A percentile compares a stretch with the other conserved stretches of the same genome.
Conservation (phyloP, 176 grass and related monocot species). For the Musa troglodytarum region DNA sequence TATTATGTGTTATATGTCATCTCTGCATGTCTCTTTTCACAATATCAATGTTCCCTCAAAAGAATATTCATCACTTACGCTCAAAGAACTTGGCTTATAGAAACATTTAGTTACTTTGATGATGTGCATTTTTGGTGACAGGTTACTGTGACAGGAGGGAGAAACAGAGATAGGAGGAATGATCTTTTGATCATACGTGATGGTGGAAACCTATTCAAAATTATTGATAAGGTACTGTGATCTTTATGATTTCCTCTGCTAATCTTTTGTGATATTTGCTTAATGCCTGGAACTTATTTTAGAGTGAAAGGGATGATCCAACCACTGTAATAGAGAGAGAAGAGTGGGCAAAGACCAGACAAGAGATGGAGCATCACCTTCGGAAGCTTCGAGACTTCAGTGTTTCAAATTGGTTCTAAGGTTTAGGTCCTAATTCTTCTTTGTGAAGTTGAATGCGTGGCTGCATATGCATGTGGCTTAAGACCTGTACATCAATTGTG, state of each 20-base stretch:
- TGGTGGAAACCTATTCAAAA: conserved; percentile 63
- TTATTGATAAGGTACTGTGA: conserved; percentile 51
- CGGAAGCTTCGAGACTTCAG: conserved; percentile 69
- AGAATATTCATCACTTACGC: too few species aligned
- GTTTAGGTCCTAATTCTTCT: too few species aligned
- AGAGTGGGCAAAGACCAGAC: conserved; percentile 57
- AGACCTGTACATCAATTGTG: too few species aligned
- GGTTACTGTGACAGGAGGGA: too few species aligned
- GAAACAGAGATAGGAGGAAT: conserved; percentile 35
- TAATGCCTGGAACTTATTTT: conserved; percentile 16
- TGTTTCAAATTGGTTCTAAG: conserved; percentile 81
- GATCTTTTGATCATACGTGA: conserved; percentile 74
- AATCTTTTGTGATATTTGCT: not conserved
- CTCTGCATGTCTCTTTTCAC: not conserved
- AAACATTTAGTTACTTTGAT: too few species aligned
- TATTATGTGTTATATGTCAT: too few species aligned
- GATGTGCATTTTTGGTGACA: too few species aligned
- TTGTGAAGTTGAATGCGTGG: too few species aligned
- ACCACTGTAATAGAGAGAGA: conserved; percentile 67
- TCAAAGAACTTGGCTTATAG: too few species aligned
- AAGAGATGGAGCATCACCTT: conserved; percentile 69
- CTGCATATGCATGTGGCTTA: too few species aligned
- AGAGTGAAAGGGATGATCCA: conserved; percentile 61
- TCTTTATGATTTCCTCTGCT: not conserved
- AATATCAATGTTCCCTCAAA: not conserved